phyloP scores from a whole-genome alignment of 139 green algal genomes.

The Chlorella ohadii region DNA sequence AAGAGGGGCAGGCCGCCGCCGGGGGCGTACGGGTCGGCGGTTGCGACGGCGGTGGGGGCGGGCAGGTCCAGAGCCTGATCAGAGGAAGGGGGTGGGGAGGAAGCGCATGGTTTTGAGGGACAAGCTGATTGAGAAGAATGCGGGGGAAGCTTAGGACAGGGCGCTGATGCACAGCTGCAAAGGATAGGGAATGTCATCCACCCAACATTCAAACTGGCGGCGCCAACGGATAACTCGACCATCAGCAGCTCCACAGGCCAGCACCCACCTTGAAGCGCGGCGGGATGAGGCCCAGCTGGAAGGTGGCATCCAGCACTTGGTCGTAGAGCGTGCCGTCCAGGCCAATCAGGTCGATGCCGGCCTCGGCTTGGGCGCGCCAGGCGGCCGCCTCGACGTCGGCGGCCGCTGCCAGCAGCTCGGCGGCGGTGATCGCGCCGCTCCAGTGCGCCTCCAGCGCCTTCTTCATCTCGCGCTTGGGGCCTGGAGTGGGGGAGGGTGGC shows the following conservation, averaged over 20 bases:
- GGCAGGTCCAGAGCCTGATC: constrained; percentile 51
- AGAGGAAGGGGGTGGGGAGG: neutral
- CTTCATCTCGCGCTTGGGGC: constrained; percentile 88
- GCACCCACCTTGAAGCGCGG: constrained; percentile 70
- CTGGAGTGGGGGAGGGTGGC: constrained; percentile 61
- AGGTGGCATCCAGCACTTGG: constrained; percentile 86
- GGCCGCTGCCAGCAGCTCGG: constrained; percentile 60
- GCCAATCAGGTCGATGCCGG: constrained; percentile 70
- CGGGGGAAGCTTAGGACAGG: too few relatives aligned
- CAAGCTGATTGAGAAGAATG: too few relatives aligned
- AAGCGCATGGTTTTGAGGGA: neutral
- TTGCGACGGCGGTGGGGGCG: neutral
- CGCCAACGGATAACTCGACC: too few relatives aligned
- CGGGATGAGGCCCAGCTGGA: constrained; percentile 77
- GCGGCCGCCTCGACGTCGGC: constrained; percentile 49
- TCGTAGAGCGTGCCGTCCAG: constrained; percentile 91
- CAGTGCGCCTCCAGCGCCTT: constrained; percentile 85
- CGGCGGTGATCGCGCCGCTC: constrained; percentile 48
- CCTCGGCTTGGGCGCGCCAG: constrained; percentile 65
- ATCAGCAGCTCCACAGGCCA: too few relatives aligned
- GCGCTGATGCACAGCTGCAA: neutral
- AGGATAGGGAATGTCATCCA: too few relatives aligned
- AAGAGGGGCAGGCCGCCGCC: constrained; percentile 72
- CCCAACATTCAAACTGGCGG: too few relatives aligned
- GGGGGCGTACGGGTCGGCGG: neutral